Evolutionary conservation across 805 yeast genomes (phyloP), one percentile per base, ranked within the genome.

Genomic region (Kodamaea neixiangensis): DNA sequence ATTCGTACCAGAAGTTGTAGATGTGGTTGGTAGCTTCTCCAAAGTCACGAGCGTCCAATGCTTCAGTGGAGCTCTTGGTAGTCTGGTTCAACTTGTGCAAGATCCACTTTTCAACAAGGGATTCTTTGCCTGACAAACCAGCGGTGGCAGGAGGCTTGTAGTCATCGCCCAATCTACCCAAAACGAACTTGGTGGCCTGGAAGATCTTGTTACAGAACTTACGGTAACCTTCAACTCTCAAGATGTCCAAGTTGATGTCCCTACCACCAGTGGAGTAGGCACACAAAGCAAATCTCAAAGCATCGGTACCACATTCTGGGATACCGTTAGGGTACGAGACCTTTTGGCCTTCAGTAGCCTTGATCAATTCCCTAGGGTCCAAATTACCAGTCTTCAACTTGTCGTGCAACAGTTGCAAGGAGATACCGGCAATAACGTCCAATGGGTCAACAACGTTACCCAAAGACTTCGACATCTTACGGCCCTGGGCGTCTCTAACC

Each of bases 251-350:
- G 76, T 94, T 94, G 70, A 94, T 94, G 66, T 94, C 99, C 75
- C 98, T 86, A 62, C 97, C 98, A 76, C 99, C 99, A 45, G 98
- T 93, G 48, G 97, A 87, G 79, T 93, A 94, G 48, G 97, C 97
- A 82, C 98, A 94, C 58, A 93, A 81, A 37, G 99, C 98, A 68
- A 94, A 94, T 77, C 99, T 86, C 76, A 94, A 77, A 42, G 99
- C 99, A 73, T 94, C 99, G 46, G 98, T 92, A 78, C 99, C 99
- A 81, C 99, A 94, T 77, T 94, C 97, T 51, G 98, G 97, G 60
- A 93, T 92, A 77, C 99, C 99, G 61, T 85, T 85, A 58, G 99
- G 99, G 79, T 91, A 93, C 10, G 96, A 85, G 64, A 82, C 78
- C 61, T 79, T 83, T 76, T 94, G 98, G 55, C 98, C 98, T 41